phyloP scores from a whole-genome alignment of 2,329 filamentous ascomycete species.

The Grosmannia huntii region DNA sequence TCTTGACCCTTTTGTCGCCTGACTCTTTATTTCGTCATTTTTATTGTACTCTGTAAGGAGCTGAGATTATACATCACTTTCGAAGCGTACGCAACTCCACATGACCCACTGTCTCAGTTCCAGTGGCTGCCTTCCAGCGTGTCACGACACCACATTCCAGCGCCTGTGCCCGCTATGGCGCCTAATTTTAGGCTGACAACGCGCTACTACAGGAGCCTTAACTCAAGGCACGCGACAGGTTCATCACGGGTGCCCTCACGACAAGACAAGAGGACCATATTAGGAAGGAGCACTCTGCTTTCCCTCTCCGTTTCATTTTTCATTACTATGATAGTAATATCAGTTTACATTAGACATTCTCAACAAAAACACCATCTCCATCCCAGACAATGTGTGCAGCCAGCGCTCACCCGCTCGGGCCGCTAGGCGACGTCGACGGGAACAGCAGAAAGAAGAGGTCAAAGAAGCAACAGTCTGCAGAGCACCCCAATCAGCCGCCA shows the following conservation, averaged over 20 bases:
- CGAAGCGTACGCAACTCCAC: background rate
- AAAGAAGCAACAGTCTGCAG: background rate
- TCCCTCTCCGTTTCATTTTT: background rate
- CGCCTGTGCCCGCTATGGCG: background rate
- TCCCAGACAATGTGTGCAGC: background rate
- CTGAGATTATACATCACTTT: background rate
- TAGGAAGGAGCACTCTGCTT: background rate
- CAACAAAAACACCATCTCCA: background rate
- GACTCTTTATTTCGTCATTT: background rate
- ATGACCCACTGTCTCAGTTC: background rate
- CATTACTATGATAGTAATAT: background rate
- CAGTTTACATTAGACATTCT: background rate
- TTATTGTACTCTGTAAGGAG: background rate
- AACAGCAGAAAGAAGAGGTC: background rate
- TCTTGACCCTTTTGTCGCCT: background rate
- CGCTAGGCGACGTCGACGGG: background rate
- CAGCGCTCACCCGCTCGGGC: background rate
- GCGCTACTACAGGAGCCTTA: background rate
- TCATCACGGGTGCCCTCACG: background rate
- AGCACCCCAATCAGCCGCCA: background rate
- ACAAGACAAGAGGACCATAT: background rate
- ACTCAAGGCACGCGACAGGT: background rate
- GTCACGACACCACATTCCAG: background rate
- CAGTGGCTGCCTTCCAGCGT: background rate
- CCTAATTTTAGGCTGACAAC: background rate